phyloP scores from a whole-genome alignment of 1,139 yeast species.

The Yamadazyma blattariae region DNA sequence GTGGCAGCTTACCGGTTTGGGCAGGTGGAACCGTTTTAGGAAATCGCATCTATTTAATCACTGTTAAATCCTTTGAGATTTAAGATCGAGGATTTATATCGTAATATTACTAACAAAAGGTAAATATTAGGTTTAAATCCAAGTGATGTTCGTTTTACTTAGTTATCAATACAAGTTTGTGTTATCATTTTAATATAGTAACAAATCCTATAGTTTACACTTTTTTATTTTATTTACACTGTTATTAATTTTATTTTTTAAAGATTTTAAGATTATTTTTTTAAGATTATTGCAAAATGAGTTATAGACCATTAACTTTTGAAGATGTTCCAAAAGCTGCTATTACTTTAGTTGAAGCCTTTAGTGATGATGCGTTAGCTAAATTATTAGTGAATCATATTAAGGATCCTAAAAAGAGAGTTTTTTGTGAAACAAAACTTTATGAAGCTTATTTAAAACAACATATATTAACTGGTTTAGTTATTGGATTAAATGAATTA shows the following conservation, averaged over 20 bases:
- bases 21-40: too few relatives aligned
- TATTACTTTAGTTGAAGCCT: slow-evolving; percentile 47
- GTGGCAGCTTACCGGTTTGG: too few relatives aligned
- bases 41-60: too few relatives aligned
- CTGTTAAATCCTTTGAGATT: too few relatives aligned
- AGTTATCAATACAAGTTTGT: slow-evolving; percentile 10
- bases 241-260: too few relatives aligned
- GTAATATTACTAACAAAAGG: too few relatives aligned
- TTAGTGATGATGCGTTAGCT: slow-evolving; percentile 52
- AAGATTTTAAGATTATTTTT: neutral
- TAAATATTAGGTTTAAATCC: slow-evolving; percentile 5
- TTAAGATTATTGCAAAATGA: slow-evolving; percentile 1
- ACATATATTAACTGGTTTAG: slow-evolving; percentile 56
- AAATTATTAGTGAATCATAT: slow-evolving; percentile 44
- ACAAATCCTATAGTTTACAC: neutral
- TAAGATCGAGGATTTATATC: too few relatives aligned
- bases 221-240: too few relatives aligned
- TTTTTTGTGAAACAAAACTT: slow-evolving; percentile 42
- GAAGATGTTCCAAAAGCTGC: slow-evolving; percentile 57
- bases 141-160: slow-evolving; percentile 9
- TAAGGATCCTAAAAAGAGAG: slow-evolving; percentile 31
- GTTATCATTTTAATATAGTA: slow-evolving; percentile 7
- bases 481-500: slow-evolving; percentile 44
- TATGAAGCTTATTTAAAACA: slow-evolving; percentile 59
- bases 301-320: slow-evolving; percentile 28